A percentile compares a stretch with the other conserved stretches of the same genome.
These are phyloP conservation scores for Mycena kentingensis DNA, from an alignment of 768 basidiomycete genomes.

Conservation along the genomic window DNA sequence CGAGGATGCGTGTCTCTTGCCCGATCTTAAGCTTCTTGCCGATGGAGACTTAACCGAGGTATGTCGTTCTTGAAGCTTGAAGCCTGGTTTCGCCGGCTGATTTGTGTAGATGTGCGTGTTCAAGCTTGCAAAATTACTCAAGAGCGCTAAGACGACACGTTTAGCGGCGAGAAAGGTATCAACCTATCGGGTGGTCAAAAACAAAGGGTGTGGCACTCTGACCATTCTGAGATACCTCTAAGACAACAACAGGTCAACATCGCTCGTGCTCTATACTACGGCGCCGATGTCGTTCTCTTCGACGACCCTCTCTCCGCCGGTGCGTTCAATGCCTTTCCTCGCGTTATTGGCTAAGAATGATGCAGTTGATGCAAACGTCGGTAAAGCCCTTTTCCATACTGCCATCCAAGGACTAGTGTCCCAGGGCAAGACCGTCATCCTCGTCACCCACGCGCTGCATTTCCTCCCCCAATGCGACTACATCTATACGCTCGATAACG, in stretches of 20 bases:
- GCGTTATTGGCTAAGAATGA: no score
- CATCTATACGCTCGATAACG: constrained; percentile 78
- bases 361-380: constrained; percentile 76
- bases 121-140: no score
- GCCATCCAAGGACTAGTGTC: constrained; percentile 55
- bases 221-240: neutral
- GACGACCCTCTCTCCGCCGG: constrained; percentile 70
- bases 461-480: constrained; percentile 87
- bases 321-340: no score
- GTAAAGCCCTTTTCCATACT: constrained; percentile 64
- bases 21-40: constrained; percentile 64
- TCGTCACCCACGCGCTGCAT: constrained; percentile 91
- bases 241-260: constrained; percentile 56
- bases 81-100: constrained; percentile 37
- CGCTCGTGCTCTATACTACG: constrained; percentile 66
- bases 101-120: constrained; percentile 59
- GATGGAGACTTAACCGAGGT: constrained; percentile 77
- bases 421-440: constrained; percentile 72
- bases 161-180: constrained; percentile 39
- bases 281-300: constrained; percentile 63
- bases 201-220: constrained; percentile 44
- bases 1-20: constrained; percentile 56
- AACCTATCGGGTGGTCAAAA: constrained; percentile 61
- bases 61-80: constrained; percentile 12
- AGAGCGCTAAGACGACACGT: neutral